Evolutionary conservation across 192 early-diverging fungal genomes (phyloP).

Genomic region (Coemansia sp.): DNA sequence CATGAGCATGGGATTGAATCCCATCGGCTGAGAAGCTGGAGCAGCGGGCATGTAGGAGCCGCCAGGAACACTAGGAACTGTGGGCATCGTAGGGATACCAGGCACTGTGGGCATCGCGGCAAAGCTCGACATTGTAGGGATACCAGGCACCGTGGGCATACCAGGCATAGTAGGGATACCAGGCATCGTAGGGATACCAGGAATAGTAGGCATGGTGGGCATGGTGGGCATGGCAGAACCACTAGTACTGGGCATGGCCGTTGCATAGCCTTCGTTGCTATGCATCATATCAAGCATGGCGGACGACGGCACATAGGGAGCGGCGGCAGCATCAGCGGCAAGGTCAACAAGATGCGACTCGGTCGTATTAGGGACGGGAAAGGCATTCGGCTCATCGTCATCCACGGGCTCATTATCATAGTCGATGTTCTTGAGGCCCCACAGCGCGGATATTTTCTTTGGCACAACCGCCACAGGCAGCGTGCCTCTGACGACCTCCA

Average conservation of each 20-base stretch:
- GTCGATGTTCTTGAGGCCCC: slow-evolving; percentile 26
- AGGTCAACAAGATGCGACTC: not conserved
- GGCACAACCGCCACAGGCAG: slow-evolving; percentile 37
- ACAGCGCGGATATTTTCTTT: slow-evolving; percentile 25
- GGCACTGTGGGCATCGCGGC: not conserved
- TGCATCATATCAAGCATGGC: slow-evolving; percentile 8
- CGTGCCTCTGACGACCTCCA: slow-evolving; percentile 24
- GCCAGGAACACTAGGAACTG: not conserved
- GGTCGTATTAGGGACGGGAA: not conserved
- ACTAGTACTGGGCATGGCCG: not conserved
- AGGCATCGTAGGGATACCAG: not conserved
- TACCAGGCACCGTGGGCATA: not conserved
- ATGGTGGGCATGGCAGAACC: not conserved
- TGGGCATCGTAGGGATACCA: not conserved
- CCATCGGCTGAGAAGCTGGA: not conserved
- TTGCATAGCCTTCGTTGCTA: not conserved
- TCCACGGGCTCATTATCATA: not conserved
- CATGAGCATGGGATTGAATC: slow-evolving; percentile 17
- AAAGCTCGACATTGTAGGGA: not conserved
- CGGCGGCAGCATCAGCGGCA: not conserved
- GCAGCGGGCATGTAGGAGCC: not conserved
- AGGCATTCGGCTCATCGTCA: not conserved
- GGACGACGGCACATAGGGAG: not conserved
- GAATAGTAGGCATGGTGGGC: not conserved
- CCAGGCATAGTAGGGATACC: not conserved